These are phyloP conservation scores for Wickerhamomyces silvicola DNA, from an alignment of 805 yeast species.

Conservation along the genomic window DNA sequence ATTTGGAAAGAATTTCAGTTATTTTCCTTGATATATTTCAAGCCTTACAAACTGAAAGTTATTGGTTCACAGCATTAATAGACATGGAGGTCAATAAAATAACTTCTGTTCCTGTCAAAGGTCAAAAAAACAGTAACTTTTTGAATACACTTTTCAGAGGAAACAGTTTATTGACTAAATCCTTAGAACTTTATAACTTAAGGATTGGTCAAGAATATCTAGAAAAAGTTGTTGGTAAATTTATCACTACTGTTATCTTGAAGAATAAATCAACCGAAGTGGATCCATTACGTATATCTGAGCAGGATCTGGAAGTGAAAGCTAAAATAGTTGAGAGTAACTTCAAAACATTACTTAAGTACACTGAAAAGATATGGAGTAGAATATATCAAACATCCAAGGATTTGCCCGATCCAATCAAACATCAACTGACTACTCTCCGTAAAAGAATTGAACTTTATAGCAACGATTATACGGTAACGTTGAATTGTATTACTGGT, in stretches of 20 bases:
- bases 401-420: slow-evolving; percentile 67
- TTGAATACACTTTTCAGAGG: slow-evolving; percentile 75
- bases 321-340: slow-evolving; percentile 40
- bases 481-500: slow-evolving; percentile 74
- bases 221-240: slow-evolving; percentile 64
- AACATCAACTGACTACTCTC: slow-evolving; percentile 54
- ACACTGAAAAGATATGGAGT: slow-evolving; percentile 59
- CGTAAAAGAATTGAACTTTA: slow-evolving; percentile 59
- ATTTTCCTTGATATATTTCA: slow-evolving; percentile 72
- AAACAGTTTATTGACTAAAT: slow-evolving; percentile 72
- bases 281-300: slow-evolving; percentile 59
- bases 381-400: slow-evolving; percentile 59
- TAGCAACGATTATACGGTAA: slow-evolving; percentile 40
- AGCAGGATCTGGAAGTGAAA: slow-evolving; percentile 29
- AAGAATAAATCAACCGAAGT: slow-evolving; percentile 57
- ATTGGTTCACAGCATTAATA: slow-evolving; percentile 68
- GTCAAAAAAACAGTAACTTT: slow-evolving; percentile 27
- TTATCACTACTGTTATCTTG: slow-evolving; percentile 48
- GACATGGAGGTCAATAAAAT: slow-evolving; percentile 48
- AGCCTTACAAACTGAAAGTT: slow-evolving; percentile 56
- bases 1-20: slow-evolving; percentile 48
- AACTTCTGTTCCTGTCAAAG: slow-evolving; percentile 20
- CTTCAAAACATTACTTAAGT: slow-evolving; percentile 39
- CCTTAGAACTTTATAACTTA: slow-evolving; percentile 70
- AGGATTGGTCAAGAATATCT: slow-evolving; percentile 77